Evolutionary conservation across 108 stramenopile species (phyloP), one percentile per base, ranked within the genome.

Genomic region (Pseudonitzschia multistriata): DNA sequence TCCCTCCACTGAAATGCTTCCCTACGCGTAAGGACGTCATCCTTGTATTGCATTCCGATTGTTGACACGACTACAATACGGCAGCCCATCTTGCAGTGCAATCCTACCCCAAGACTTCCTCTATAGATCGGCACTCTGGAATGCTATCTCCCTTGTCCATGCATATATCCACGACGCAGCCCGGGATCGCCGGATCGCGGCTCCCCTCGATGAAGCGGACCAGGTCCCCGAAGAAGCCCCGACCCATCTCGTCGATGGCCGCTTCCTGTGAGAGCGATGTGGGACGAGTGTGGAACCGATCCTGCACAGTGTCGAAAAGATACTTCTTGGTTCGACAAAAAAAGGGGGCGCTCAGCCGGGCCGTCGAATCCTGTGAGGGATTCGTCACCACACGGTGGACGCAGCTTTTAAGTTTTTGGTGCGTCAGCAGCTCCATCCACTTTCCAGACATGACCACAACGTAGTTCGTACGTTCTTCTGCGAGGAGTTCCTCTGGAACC

Each of bases 311-410:
- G 19, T 40, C 37, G 42, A 65, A 73, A 13, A 73, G 28, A 3
- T 21, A 36, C 35, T 40, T 33, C 35, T 67, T 62, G 25, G 77
- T 70, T 34, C 77, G 70, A 11, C 71, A 52, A 33, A 78, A 78
- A 45, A 72, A 78, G 15, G 77, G 77, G 24, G 77, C 77, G 50
- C 77, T 78, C 45, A 78, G 36, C 1, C 77, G 77, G 39, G 22
- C 30, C 13, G 34, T 22, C 19, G 10, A n/a, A 34, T 28, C 24
- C 17, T 5, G 10, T n/a, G 25, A 37, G 40, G 39, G 40, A n/a
- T 5, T 21, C 19, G 45, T 31, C 28, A 77, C 73, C 6, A 79
- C 78, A 31, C 73, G 67, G 40, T 79, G 78, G 11, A 79, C 49
- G 35, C 65, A 60, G 35, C 72, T 35, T 34, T 17, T 3, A 11